Percentiles rank a stretch among this genome's conserved stretches.
Conservation (phyloP, 2,329 filamentous ascomycete genomes). For the Alternaria triticimaculans region DNA sequence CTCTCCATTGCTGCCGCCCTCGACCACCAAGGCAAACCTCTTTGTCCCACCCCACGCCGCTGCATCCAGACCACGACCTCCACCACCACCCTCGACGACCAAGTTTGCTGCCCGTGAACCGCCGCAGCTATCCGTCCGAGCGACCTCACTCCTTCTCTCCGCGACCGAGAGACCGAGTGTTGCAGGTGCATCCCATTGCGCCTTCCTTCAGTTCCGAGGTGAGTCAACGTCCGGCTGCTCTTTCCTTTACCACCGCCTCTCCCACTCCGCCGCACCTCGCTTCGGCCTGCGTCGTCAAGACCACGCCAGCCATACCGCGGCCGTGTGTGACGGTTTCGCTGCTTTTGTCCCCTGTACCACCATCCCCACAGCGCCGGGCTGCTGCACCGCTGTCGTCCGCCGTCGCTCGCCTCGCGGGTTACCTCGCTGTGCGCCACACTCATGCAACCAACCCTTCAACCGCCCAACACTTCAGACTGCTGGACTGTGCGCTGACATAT, state of each 20-base stretch:
- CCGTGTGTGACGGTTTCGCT: slow-evolving; percentile 43
- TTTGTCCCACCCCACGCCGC: slow-evolving; percentile 30
- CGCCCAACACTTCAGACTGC: slow-evolving; percentile 32
- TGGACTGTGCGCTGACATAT: slow-evolving; percentile 40
- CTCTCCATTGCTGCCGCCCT: slow-evolving; percentile 17
- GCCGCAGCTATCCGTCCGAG: slow-evolving; percentile 18
- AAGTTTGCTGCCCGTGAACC: slow-evolving; percentile 27
- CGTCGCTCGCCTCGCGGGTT: slow-evolving; percentile 40
- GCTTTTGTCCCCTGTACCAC: slow-evolving; percentile 41
- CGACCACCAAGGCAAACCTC: slow-evolving; percentile 32
- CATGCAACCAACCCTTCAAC: slow-evolving; percentile 41
- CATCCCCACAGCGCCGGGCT: slow-evolving; percentile 37
- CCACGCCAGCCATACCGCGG: slow-evolving; percentile 31
- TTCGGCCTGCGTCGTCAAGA: slow-evolving; percentile 25
- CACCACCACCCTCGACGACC: not conserved
- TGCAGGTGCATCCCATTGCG: slow-evolving; percentile 17
- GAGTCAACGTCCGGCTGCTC: slow-evolving; percentile 39
- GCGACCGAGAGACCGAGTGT: slow-evolving; percentile 9
- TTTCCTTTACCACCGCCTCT: slow-evolving; percentile 9
- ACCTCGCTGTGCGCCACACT: slow-evolving; percentile 45
- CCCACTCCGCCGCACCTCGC: slow-evolving; percentile 5
- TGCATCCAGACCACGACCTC: slow-evolving; percentile 3
- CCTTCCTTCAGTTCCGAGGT: slow-evolving; percentile 31
- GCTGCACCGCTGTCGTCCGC: slow-evolving; percentile 43
- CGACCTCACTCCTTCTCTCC: slow-evolving; percentile 5